These are phyloP conservation scores for Dactylonectria estremocensis DNA, from an alignment of 2,329 filamentous ascomycete genomes.

Conservation along the genomic window DNA sequence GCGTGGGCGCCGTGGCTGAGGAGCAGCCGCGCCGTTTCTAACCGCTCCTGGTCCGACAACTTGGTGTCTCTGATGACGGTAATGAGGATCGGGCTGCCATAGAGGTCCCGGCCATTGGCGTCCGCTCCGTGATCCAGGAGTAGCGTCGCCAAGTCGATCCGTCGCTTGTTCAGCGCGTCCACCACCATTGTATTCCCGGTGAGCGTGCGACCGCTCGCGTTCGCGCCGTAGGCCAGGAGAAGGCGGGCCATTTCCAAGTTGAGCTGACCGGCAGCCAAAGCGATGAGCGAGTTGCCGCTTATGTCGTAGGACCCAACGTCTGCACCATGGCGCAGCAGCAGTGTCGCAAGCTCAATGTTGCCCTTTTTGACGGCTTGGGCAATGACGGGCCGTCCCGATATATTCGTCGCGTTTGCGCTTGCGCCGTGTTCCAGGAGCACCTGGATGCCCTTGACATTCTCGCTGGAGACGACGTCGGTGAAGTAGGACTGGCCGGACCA, in stretches of 20 bases:
- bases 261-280: constrained; percentile 48
- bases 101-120: constrained; percentile 51
- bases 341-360: constrained; percentile 45
- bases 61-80: constrained; percentile 48
- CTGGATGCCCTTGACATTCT: constrained; percentile 46
- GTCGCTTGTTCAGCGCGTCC: constrained; percentile 51
- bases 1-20: constrained; percentile 54
- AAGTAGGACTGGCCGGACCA: constrained; percentile 51
- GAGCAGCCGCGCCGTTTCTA: constrained; percentile 48
- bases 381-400: constrained; percentile 49
- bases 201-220: constrained; percentile 47
- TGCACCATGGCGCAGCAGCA: constrained; percentile 56
- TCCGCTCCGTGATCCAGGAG: constrained; percentile 55
- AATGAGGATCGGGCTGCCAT: constrained; percentile 53
- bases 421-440: constrained; percentile 52
- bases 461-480: constrained; percentile 46
- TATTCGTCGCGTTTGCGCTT: constrained; percentile 45
- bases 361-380: constrained; percentile 48
- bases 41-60: constrained; percentile 44
- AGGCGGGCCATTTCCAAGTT: constrained; percentile 51
- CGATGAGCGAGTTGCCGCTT: constrained; percentile 50
- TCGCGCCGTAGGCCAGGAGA: constrained; percentile 55
- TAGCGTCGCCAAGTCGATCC: constrained; percentile 50
- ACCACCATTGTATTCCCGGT: constrained; percentile 53
- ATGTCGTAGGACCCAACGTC: constrained; percentile 49